phyloP scores from a whole-genome alignment of 2,329 filamentous ascomycete species.

The Phialophora expanda region DNA sequence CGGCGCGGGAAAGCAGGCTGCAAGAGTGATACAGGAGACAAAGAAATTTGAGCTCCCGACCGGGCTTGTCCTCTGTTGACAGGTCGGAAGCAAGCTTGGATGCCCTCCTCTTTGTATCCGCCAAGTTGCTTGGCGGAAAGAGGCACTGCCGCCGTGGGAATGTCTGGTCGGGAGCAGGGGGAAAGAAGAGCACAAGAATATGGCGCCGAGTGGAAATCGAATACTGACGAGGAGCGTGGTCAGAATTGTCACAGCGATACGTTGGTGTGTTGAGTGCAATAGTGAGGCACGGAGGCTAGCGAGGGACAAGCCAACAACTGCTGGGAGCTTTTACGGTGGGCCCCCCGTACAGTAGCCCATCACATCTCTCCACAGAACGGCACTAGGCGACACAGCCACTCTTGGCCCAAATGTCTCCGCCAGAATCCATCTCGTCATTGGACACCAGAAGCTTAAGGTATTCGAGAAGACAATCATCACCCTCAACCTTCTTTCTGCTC shows the following conservation, averaged over 20 bases:
- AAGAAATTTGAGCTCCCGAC: conserved; percentile 2
- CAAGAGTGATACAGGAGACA: not conserved
- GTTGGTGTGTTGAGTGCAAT: conserved; percentile 8
- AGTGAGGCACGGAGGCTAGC: not conserved
- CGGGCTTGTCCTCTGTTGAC: conserved; percentile 2
- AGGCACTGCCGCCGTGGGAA: conserved; percentile 13
- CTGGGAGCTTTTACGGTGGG: conserved; percentile 8
- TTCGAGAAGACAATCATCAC: conserved; percentile 9
- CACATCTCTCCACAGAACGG: conserved; percentile 9
- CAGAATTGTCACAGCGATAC: conserved; percentile 10
- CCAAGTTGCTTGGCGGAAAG: conserved; percentile 4
- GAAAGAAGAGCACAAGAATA: conserved; percentile 4
- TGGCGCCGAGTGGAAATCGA: not conserved
- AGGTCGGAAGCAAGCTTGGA: conserved; percentile 6
- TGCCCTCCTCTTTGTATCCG: conserved; percentile 6
- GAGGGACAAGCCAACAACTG: not conserved
- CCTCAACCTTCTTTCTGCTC: not conserved
- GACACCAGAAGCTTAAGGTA: not conserved
- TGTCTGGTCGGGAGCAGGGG: conserved; percentile 4
- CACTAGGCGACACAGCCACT: conserved; percentile 31
- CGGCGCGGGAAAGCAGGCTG: conserved; percentile 6
- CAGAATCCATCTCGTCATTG: not conserved
- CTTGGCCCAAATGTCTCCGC: conserved; percentile 23
- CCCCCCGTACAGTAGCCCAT: conserved; percentile 8
- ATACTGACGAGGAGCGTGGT: conserved; percentile 12